These are phyloP conservation scores for Phytopythium cucurbitacearum DNA, from an alignment of 352 stramenopile genomes.

Conservation along the genomic window DNA sequence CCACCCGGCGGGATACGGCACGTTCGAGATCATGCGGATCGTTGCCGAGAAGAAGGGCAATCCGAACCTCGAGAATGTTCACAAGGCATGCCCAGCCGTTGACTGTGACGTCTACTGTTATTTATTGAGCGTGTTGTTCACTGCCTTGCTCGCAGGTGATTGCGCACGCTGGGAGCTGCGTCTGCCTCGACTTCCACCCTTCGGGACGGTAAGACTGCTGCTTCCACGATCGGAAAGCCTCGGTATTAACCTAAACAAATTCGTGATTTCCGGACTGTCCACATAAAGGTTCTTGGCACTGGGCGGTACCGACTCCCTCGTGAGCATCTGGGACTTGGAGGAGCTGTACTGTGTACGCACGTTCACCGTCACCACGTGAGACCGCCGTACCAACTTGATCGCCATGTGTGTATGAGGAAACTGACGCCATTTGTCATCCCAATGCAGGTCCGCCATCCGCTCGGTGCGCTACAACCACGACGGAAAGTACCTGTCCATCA, in stretches of 20 bases:
- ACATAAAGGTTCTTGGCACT: conserved; percentile 56
- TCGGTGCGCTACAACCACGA: conserved; percentile 78
- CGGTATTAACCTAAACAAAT: not conserved
- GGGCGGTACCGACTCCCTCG: conserved; percentile 78
- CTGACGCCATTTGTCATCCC: not conserved
- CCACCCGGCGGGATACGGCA: conserved; percentile 68
- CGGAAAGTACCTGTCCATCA: conserved; percentile 65
- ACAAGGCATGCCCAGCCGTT: conserved; percentile 46
- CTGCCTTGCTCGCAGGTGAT: conserved; percentile 32
- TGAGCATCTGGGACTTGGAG: conserved; percentile 83
- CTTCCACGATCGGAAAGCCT: not conserved
- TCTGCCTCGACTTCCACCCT: conserved; percentile 75
- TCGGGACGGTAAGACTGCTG: conserved; percentile 51
- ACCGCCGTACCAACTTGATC: too few relatives aligned
- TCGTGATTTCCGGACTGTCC: conserved; percentile 2
- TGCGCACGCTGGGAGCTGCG: conserved; percentile 77
- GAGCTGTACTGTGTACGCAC: conserved; percentile 84
- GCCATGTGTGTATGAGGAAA: not conserved
- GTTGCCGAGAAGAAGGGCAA: conserved; percentile 71
- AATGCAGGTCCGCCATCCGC: conserved; percentile 63
- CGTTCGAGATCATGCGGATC: conserved; percentile 82
- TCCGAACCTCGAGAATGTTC: conserved; percentile 78
- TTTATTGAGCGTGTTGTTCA: conserved; percentile 5
- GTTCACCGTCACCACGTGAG: conserved; percentile 73
- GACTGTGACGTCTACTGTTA: not conserved